Base-by-base conservation (phyloP, 1,284 basidiomycete species). In the Apiotrichum sp. region DNA sequence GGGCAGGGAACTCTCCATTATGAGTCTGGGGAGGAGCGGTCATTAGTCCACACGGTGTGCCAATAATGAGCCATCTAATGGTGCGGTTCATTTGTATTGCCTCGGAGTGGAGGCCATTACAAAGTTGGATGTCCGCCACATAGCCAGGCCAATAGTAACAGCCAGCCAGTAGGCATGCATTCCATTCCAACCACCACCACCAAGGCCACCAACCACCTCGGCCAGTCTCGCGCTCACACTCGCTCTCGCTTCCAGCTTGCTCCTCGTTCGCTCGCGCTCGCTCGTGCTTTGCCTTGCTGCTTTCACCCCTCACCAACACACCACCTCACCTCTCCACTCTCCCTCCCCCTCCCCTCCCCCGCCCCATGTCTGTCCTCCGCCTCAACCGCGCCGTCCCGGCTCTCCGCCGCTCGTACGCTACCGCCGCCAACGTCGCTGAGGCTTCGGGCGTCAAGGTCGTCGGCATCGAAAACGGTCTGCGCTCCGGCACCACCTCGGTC, bases 381-480 rank as follows among this genome's bases (percentile, higher is more conserved):
- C 55, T 61, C 47, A 52, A 52, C 53, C 61, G 61, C 55, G 57
- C 61, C 55, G 56, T 47, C 33, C 58, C 61, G 57, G 58, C 58
- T 40, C 57, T 59, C 46, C 61, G 61, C 56, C 50, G 57, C 45
- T 50, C 55, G 40, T 59, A 55, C 56, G 61, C 57, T 38, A 64
- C 67, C 47, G 63, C 81, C 44, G 87, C 89, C 55, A 87, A 88
- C 59, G 86, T 87, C 60, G 82, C 86, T 65, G 87, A 92, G 49
- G 74, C 73, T 68, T 82, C 85, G 13, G 89, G 89, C 65, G 80
- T 92, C 72, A 92, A 88, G 78, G 85, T 95, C 69, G 88, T 89
- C 38, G 84, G 88, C 35, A 78, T 87, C 62, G 89, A 93, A 79
- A 81, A 84, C 67, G 86, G 84, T 70, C 65, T 62, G 52, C 86